phyloP scores from a whole-genome alignment of 495 filamentous ascomycete genomes.

The Patellaria atrata region DNA sequence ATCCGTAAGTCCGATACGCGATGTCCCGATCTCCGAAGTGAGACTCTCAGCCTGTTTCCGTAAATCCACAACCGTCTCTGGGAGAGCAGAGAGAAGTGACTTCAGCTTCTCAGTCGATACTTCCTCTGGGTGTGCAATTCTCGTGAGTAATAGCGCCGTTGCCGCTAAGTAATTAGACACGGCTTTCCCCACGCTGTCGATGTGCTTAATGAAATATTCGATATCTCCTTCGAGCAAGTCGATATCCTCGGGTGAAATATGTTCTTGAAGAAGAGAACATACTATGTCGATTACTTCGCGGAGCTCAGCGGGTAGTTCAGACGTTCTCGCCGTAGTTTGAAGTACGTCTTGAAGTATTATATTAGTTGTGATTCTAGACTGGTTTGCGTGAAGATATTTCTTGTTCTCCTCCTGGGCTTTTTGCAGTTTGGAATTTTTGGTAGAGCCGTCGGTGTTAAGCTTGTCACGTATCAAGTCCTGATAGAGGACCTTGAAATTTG shows the following conservation, averaged over 20 bases:
- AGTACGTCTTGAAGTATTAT: neutral
- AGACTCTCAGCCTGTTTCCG: no score
- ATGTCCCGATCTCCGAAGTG: neutral
- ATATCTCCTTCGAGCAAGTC: slow-evolving; percentile 20
- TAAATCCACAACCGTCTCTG: no score
- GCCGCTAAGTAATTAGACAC: slow-evolving; percentile 9
- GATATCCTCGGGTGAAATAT: slow-evolving; percentile 14
- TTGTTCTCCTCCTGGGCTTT: slow-evolving; percentile 17
- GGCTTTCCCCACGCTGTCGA: slow-evolving; percentile 2
- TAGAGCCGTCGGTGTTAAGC: slow-evolving; percentile 26
- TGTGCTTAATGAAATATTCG: slow-evolving; percentile 15
- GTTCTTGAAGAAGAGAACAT: slow-evolving; percentile 13
- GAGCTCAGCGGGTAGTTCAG: slow-evolving; percentile 4
- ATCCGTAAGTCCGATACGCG: slow-evolving; percentile 12
- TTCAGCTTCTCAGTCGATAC: no score
- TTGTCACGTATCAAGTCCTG: slow-evolving; percentile 21
- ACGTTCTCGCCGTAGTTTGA: neutral
- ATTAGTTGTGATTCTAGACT: no score
- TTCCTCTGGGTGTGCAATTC: slow-evolving; percentile 12
- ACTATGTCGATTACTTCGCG: slow-evolving; percentile 22
- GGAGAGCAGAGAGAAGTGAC: no score
- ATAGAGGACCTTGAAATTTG: slow-evolving; percentile 27
- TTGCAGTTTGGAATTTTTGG: slow-evolving; percentile 24
- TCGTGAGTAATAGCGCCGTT: slow-evolving; percentile 7
- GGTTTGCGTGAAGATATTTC: slow-evolving; percentile 10